Evolutionary conservation across 1,284 basidiomycete species (phyloP).

Genomic region (Austropuccinia psidii): DNA sequence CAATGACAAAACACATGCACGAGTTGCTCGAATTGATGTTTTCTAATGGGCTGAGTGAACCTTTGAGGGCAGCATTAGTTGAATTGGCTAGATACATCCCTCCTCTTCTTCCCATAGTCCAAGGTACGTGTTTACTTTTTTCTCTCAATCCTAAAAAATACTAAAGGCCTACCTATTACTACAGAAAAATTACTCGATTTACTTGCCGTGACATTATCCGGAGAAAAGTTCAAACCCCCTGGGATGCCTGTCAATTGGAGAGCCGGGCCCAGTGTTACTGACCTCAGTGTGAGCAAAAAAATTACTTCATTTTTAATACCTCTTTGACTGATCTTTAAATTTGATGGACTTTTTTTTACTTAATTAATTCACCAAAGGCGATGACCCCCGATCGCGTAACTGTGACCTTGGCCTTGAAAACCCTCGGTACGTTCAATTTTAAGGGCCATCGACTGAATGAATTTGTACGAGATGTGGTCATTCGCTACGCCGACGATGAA

Average conservation of each 20-base stretch:
- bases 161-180: not conserved
- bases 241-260: slow-evolving; percentile 55
- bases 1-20: slow-evolving; percentile 88
- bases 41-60: slow-evolving; percentile 82
- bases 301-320: not conserved
- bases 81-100: slow-evolving; percentile 83
- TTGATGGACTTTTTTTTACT: slow-evolving; percentile 51
- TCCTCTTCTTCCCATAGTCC: slow-evolving; percentile 81
- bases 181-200: slow-evolving; percentile 77
- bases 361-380: slow-evolving; percentile 5
- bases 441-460: slow-evolving; percentile 90
- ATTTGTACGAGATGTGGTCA: slow-evolving; percentile 83
- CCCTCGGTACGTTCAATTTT: slow-evolving; percentile 90
- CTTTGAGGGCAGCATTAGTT: slow-evolving; percentile 74
- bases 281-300: slow-evolving; percentile 30
- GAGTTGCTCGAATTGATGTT: slow-evolving; percentile 97
- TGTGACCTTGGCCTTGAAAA: slow-evolving; percentile 75
- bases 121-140: too few species aligned
- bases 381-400: slow-evolving; percentile 45
- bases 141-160: too few species aligned
- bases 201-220: slow-evolving; percentile 68
- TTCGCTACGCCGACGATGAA: slow-evolving; percentile 93
- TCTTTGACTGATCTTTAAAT: slow-evolving; percentile 48
- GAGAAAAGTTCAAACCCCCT: slow-evolving; percentile 73
- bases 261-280: slow-evolving; percentile 27